These are phyloP conservation scores for Magnusiomyces paraingens DNA, from an alignment of 1,139 yeast genomes.

Conservation along the genomic window DNA sequence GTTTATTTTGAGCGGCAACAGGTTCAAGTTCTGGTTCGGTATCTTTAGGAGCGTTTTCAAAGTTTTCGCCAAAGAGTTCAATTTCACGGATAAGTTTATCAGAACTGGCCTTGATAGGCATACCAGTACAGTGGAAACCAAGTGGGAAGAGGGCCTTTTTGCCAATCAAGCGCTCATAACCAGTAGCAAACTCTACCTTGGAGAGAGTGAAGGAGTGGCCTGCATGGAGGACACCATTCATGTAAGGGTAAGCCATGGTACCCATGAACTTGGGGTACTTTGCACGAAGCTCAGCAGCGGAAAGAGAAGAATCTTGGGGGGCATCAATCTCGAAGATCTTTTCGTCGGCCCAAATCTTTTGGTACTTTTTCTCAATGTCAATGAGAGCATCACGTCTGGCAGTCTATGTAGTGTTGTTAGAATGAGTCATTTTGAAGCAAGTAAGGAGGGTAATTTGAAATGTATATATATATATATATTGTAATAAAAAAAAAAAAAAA, in stretches of 20 bases:
- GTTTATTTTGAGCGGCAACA: constrained; percentile 31
- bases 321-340: constrained; percentile 83
- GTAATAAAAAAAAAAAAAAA: neutral
- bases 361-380: constrained; percentile 85
- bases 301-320: constrained; percentile 62
- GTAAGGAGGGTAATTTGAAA: neutral
- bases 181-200: constrained; percentile 88
- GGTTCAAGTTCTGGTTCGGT: constrained; percentile 45
- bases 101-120: constrained; percentile 96
- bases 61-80: constrained; percentile 82
- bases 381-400: constrained; percentile 91
- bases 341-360: constrained; percentile 78
- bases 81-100: constrained; percentile 91
- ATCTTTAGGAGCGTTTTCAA: constrained; percentile 59
- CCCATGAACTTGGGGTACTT: constrained; percentile 83
- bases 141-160: constrained; percentile 89
- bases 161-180: constrained; percentile 93
- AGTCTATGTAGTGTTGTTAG: constrained; percentile 37
- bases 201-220: constrained; percentile 96
- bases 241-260: constrained; percentile 97
- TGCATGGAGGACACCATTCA: constrained; percentile 98
- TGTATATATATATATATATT: neutral
- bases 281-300: constrained; percentile 65
- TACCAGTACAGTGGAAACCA: constrained; percentile 99
- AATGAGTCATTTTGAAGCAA: neutral